A percentile compares a stretch with the other conserved stretches of the same genome.
Evolutionary conservation across 1,284 basidiomycete species (phyloP).

Genomic region (Caloboletus inedulis): DNA sequence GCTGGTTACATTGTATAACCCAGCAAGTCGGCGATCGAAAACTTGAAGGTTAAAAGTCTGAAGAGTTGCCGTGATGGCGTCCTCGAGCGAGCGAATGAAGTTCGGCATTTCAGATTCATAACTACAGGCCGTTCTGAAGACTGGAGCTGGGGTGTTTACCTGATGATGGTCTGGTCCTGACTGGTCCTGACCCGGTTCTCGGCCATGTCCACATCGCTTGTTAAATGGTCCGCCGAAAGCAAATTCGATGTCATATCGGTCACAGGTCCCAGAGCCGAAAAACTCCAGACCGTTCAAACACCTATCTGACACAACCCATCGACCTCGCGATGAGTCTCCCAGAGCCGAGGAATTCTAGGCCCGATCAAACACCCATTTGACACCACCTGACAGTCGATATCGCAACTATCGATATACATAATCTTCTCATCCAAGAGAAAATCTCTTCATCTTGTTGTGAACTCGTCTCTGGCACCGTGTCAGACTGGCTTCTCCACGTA

Average conservation of each 20-base stretch:
- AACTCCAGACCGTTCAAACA: slow-evolving; percentile 7
- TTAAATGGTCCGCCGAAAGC: background rate
- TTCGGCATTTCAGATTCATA: background rate
- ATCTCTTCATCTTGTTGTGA: slow-evolving; percentile 5
- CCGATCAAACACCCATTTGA: slow-evolving; percentile 11
- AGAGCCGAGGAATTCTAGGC: slow-evolving; percentile 18
- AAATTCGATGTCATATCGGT: background rate
- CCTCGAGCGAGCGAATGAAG: background rate
- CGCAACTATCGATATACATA: slow-evolving; percentile 22
- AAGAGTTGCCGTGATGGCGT: slow-evolving; percentile 11
- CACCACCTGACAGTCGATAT: slow-evolving; percentile 1
- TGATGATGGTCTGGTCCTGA: background rate
- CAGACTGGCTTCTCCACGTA: slow-evolving; percentile 25
- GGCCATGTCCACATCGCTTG: background rate
- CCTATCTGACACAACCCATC: background rate
- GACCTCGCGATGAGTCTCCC: slow-evolving; percentile 9
- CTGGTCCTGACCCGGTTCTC: background rate
- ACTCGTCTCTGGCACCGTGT: slow-evolving; percentile 8
- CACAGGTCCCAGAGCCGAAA: background rate
- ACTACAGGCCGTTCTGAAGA: background rate
- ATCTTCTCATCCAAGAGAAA: slow-evolving; percentile 20
- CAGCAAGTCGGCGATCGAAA: slow-evolving; percentile 14
- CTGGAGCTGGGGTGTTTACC: background rate
- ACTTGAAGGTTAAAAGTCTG: slow-evolving; percentile 26
- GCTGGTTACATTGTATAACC: background rate